A percentile compares a stretch with the other conserved stretches of the same genome.
Conservation (phyloP, 768 basidiomycete species). For the Infundibulicybe gibba region DNA sequence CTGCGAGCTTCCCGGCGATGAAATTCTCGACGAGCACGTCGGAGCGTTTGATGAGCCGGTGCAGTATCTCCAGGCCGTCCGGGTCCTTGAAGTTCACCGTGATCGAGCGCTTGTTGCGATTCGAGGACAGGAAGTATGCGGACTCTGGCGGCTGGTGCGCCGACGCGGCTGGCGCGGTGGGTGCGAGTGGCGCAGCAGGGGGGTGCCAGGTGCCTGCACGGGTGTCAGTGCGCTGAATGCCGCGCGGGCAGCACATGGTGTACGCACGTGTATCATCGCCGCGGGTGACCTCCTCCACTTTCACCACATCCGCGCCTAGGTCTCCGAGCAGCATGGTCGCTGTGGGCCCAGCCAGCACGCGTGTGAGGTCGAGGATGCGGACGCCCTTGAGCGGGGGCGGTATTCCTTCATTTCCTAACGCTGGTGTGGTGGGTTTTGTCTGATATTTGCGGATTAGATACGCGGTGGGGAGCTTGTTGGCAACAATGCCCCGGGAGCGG, state of each 20-base stretch:
- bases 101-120: slow-evolving; percentile 86
- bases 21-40: slow-evolving; percentile 93
- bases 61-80: slow-evolving; percentile 74
- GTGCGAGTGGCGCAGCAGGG: slow-evolving; percentile 49
- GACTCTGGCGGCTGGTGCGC: slow-evolving; percentile 82
- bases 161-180: slow-evolving; percentile 47
- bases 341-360: slow-evolving; percentile 89
- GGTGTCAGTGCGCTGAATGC: not conserved
- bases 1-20: slow-evolving; percentile 77
- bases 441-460: slow-evolving; percentile 8
- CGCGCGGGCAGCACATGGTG: no score
- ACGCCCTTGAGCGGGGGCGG: slow-evolving; percentile 78
- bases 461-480: no score
- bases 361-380: slow-evolving; percentile 83
- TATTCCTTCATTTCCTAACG: slow-evolving; percentile 41
- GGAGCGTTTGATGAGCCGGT: slow-evolving; percentile 63
- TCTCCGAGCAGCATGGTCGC: slow-evolving; percentile 94
- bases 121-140: slow-evolving; percentile 87
- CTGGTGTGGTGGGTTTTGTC: slow-evolving; percentile 1
- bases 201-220: slow-evolving; percentile 62
- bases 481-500: not conserved
- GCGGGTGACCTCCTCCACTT: slow-evolving; percentile 74
- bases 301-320: slow-evolving; percentile 90
- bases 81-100: slow-evolving; percentile 84
- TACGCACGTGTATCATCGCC: slow-evolving; percentile 77